Conservation (phyloP, 2,329 filamentous ascomycete genomes). For the Pseudohalonectria lignicola region DNA sequence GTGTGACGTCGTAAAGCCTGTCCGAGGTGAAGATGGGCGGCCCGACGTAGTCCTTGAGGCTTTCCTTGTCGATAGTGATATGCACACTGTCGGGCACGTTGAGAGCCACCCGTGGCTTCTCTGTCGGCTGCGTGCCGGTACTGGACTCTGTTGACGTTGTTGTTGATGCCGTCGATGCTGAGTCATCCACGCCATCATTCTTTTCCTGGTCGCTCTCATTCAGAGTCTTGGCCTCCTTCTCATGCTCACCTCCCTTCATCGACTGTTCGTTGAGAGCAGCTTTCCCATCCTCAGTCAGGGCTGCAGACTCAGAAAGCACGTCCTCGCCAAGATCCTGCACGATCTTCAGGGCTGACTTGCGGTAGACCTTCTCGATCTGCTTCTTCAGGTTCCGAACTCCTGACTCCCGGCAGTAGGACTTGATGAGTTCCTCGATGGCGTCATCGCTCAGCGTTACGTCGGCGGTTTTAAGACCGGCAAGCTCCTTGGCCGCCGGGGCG, state of each 20-base stretch:
- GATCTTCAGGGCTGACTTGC: conserved; percentile 94
- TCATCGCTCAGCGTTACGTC: conserved; percentile 79
- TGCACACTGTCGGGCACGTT: conserved; percentile 81
- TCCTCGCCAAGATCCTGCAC: conserved; percentile 89
- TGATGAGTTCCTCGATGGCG: conserved; percentile 93
- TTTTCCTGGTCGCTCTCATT: conserved; percentile 12
- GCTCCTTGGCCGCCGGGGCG: conserved; percentile 84
- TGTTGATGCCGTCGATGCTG: conserved; percentile 10
- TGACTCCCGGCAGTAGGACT: conserved; percentile 95
- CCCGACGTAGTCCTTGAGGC: conserved; percentile 92
- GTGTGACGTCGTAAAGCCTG: conserved; percentile 85
- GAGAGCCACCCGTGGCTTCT: conserved; percentile 63
- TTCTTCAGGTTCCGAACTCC: conserved; percentile 98
- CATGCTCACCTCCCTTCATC: no score
- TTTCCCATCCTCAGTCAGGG: conserved; percentile 78
- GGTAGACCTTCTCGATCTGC: conserved; percentile 98
- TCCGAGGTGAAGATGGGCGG: conserved; percentile 94
- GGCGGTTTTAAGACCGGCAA: conserved; percentile 81
- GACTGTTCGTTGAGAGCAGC: conserved; percentile 57
- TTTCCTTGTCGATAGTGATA: conserved; percentile 76
- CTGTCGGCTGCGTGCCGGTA: conserved; percentile 34
- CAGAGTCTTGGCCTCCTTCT: conserved; percentile 31
- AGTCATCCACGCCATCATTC: conserved; percentile 6
- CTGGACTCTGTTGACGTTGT: conserved; percentile 17
- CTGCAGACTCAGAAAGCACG: conserved; percentile 67